These are phyloP conservation scores for Turnera subulata DNA, from an alignment of 345 rosid genomes.

Conservation along the genomic window DNA sequence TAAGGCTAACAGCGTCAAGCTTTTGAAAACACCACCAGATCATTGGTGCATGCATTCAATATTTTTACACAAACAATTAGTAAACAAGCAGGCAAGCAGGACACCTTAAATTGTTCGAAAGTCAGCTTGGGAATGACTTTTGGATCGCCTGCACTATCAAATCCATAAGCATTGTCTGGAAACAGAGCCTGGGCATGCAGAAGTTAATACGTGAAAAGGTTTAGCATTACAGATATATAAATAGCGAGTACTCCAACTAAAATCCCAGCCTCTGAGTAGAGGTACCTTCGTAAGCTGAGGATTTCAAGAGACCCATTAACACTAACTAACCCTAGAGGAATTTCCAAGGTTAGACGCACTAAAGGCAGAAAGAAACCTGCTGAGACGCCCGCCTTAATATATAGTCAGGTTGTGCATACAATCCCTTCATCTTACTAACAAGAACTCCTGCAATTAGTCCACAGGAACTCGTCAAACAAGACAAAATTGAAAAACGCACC, in stretches of 20 bases:
- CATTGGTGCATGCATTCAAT: not conserved
- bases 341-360: too few relatives aligned
- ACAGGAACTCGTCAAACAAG: constrained; percentile 1
- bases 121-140: constrained; percentile 80
- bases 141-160: constrained; percentile 98
- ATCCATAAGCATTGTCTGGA: constrained; percentile 91
- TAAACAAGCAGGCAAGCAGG: not conserved
- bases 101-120: constrained; percentile 84
- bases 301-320: too few relatives aligned
- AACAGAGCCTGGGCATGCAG: constrained; percentile 71
- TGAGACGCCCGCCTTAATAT: constrained; percentile 73
- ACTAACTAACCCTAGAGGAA: too few relatives aligned
- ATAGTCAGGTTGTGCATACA: constrained; percentile 96
- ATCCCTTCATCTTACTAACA: constrained; percentile 98
- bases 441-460: constrained; percentile 72
- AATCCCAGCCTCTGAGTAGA: too few relatives aligned
- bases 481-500: not conserved
- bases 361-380: constrained; percentile 41
- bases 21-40: not conserved
- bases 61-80: not conserved
- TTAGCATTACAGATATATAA: too few relatives aligned
- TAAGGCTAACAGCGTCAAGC: too few relatives aligned
- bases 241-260: too few relatives aligned
- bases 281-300: too few relatives aligned
- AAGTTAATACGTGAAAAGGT: constrained; percentile 2